Evolutionary conservation across 768 basidiomycete genomes (phyloP).

Genomic region (Mycena metata): DNA sequence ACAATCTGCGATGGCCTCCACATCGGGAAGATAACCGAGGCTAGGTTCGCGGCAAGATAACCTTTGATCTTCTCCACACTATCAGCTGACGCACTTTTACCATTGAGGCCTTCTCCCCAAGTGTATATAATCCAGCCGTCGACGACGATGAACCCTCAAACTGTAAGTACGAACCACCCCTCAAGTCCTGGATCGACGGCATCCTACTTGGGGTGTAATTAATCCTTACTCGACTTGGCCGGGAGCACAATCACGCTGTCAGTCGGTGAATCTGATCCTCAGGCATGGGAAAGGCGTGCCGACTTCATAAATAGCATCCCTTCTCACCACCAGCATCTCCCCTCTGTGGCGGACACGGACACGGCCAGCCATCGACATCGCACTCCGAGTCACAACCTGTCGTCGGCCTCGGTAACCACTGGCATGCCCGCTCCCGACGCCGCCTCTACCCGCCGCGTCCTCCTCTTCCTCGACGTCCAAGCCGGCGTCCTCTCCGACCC

Average conservation of each 20-base stretch:
- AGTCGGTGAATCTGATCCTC: constrained; percentile 14
- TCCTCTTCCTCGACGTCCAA: constrained; percentile 74
- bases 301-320: constrained; percentile 10
- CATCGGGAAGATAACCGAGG: not conserved
- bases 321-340: not conserved
- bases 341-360: not conserved
- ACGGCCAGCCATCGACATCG: no score
- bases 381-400: no score
- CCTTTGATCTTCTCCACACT: not conserved
- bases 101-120: not conserved
- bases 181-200: not conserved
- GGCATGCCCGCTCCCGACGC: not conserved
- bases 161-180: not conserved
- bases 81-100: constrained; percentile 12
- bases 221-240: not conserved
- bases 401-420: no score
- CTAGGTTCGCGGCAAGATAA: constrained; percentile 11
- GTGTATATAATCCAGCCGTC: not conserved
- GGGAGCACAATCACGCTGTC: constrained; percentile 12
- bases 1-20: constrained; percentile 2
- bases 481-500: constrained; percentile 62
- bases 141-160: not conserved
- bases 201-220: no score
- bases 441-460: constrained; percentile 47
- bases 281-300: constrained; percentile 16